These are phyloP conservation scores for Gentiana macrophylla DNA, from an alignment of 257 asterid species.

Conservation along the genomic window DNA sequence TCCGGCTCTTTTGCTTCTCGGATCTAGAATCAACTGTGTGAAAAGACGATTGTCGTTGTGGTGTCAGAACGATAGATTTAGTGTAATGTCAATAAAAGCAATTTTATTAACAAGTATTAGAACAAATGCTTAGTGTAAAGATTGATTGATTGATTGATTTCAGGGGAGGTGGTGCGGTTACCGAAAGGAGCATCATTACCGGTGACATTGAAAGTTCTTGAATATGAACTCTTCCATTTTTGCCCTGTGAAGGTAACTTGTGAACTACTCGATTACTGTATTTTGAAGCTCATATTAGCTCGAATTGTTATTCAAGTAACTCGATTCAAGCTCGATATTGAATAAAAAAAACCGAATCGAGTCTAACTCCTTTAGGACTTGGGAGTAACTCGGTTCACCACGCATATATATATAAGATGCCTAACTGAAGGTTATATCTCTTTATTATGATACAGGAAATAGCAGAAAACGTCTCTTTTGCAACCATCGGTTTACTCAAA, in stretches of 20 bases:
- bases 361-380: too few species aligned
- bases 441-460: slow-evolving; percentile 36
- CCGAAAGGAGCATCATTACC: slow-evolving; percentile 76
- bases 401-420: too few species aligned
- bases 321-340: too few species aligned
- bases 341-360: too few species aligned
- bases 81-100: background rate
- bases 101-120: background rate
- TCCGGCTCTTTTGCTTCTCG: background rate
- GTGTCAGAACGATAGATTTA: too few species aligned
- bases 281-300: too few species aligned
- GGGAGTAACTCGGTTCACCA: too few species aligned
- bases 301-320: too few species aligned
- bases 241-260: slow-evolving; percentile 70
- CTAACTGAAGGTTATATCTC: too few species aligned
- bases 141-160: background rate
- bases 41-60: too few species aligned
- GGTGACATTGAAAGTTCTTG: slow-evolving; percentile 72
- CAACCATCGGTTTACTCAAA: slow-evolving; percentile 83
- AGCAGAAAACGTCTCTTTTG: slow-evolving; percentile 34
- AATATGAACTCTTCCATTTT: slow-evolving; percentile 84
- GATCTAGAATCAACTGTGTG: too few species aligned
- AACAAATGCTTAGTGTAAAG: slow-evolving; percentile 1
- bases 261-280: too few species aligned
- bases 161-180: slow-evolving; percentile 44